Percentiles rank a stretch among this genome's conserved stretches.
phyloP scores from a whole-genome alignment of 306 rosid species.

The Dryas octopetala region DNA sequence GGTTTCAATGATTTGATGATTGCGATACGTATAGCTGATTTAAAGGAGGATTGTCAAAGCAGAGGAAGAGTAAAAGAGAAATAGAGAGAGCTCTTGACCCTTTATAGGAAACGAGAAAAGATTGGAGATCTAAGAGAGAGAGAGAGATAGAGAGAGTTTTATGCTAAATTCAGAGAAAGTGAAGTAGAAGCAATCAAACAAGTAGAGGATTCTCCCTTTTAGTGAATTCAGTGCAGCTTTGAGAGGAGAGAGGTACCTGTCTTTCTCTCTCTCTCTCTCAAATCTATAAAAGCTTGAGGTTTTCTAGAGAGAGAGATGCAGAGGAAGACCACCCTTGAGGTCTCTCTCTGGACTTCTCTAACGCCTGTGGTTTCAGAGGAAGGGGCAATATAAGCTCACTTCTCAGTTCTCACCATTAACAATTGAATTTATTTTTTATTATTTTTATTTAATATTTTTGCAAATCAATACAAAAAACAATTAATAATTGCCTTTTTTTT shows the following conservation, averaged over 20 bases:
- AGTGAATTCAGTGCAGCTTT: constrained; percentile 1
- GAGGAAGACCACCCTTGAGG: constrained; percentile 27
- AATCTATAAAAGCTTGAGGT: neutral
- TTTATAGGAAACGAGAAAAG: neutral
- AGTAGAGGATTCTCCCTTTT: neutral
- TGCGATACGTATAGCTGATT: neutral
- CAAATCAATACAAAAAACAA: neutral
- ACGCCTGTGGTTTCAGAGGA: constrained; percentile 10
- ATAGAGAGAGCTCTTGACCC: constrained; percentile 16
- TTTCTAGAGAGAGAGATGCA: constrained; percentile 19
- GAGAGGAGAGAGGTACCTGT: neutral
- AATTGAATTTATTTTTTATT: neutral
- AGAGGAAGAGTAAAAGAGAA: constrained; percentile 10
- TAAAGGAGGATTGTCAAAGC: neutral
- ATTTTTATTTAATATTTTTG: neutral
- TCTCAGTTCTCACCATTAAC: neutral
- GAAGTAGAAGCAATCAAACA: constrained; percentile 16
- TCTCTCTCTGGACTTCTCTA: constrained; percentile 39
- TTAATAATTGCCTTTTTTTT: neutral
- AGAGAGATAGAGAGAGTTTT: constrained; percentile 1
- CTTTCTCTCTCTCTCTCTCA: neutral
- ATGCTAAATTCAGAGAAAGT: constrained; percentile 3
- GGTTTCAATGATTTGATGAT: neutral
- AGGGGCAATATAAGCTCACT: neutral
- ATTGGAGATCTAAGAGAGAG: constrained; percentile 3